Base-by-base conservation (phyloP, 192 early-diverging fungal species). In the Coemansia biformis region DNA sequence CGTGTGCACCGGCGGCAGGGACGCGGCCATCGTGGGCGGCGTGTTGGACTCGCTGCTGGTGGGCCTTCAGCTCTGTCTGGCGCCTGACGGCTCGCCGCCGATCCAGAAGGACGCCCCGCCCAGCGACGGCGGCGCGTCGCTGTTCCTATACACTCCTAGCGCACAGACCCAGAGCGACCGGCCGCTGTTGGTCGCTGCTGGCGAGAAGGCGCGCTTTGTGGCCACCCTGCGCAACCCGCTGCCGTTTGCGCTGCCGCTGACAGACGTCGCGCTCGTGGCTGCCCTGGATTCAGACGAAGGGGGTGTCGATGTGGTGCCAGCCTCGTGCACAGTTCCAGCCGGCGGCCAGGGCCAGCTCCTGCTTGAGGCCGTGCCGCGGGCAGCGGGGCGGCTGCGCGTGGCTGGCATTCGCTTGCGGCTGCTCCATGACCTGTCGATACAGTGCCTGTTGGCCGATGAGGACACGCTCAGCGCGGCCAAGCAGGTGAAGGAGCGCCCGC, bases 131-230 rank as follows among this genome's bases (percentile, higher is more conserved):
- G 46, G 44, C 1, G 33, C 43, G n/a, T 42, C 63, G 8, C 38
- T 74, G 35, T 74, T 74, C n/a, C 45, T 74, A 50, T 43, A 74
- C n/a, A 66, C 65, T 30, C 70, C 70, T n/a, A 66, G 63, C 29
- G 58, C 53, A 5, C 65, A 56, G 51, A 10, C 38, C 2, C 57
- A 60, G 36, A 48, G 57, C 8, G 57, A 60, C 8, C 24, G 13
- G 15, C 39, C 60, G 32, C 63, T 59, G 7, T 10, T 54, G 4
- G 26, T 61, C 9, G 63, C 61, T 17, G 63, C 55, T 11, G 43
- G 46, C 18, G 61, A 74, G 44, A 30, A 53, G 12, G 29, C 58
- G 1, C 48, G 60, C 35, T 57, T 61, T 50, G 59, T 74, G 3
- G 70, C 48, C 8, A 66, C 70, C 3, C 59, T 74, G 19, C 35